Evolutionary conservation across 73 alveolate genomes (phyloP).

Genomic region (Durusdinium trenchii): DNA sequence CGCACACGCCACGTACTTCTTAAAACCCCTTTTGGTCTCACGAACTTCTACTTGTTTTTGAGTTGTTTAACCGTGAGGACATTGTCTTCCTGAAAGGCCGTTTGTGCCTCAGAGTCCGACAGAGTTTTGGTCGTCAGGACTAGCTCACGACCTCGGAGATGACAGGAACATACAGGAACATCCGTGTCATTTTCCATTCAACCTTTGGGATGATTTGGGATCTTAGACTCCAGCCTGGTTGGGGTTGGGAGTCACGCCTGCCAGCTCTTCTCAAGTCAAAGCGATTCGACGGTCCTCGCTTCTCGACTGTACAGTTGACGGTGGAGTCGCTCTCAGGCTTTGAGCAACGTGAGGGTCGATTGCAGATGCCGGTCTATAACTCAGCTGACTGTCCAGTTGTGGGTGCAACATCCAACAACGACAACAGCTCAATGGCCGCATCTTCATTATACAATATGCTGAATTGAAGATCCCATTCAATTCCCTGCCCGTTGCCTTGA

Average conservation of each 20-base stretch:
- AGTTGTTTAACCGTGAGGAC: too few relatives aligned
- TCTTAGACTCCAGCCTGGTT: too few relatives aligned
- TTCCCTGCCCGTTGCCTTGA: background rate
- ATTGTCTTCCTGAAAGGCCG: constrained; percentile 75
- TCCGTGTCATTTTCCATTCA: background rate
- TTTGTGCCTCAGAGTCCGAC: background rate
- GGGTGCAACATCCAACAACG: background rate
- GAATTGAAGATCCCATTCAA: background rate
- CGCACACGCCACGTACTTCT: too few relatives aligned
- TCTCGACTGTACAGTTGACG: too few relatives aligned
- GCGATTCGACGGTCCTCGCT: background rate
- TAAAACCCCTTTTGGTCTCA: too few relatives aligned
- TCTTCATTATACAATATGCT: background rate
- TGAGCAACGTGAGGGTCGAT: constrained; percentile 81
- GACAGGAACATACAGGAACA: background rate
- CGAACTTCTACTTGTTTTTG: too few relatives aligned
- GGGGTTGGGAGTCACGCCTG: background rate
- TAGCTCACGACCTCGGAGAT: background rate
- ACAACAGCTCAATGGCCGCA: background rate
- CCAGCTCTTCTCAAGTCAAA: background rate
- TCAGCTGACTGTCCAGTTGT: constrained; percentile 14
- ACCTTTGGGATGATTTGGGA: too few relatives aligned
- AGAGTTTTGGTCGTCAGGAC: background rate
- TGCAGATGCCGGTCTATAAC: constrained; percentile 53
- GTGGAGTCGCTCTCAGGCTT: constrained; percentile 5